These are phyloP conservation scores for Aspergillus terreus DNA, from an alignment of 2,329 filamentous ascomycete species.

Conservation along the genomic window DNA sequence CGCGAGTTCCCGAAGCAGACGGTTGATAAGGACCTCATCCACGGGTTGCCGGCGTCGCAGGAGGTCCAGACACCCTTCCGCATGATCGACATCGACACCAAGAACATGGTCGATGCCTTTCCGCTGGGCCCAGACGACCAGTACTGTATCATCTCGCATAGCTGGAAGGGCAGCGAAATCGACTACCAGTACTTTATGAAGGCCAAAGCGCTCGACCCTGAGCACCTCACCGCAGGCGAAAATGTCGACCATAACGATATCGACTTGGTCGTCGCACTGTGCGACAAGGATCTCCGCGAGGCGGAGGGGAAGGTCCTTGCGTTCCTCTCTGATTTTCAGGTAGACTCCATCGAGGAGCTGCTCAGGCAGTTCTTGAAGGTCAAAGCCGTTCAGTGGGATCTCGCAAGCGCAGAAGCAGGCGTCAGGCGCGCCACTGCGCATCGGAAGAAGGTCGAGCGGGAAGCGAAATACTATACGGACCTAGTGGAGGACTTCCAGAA, in stretches of 20 bases:
- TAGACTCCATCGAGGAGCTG: neutral
- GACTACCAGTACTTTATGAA: constrained; percentile 24
- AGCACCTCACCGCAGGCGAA: neutral
- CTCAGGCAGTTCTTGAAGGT: neutral
- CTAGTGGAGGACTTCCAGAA: neutral
- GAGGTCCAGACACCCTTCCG: constrained; percentile 18
- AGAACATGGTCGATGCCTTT: constrained; percentile 24
- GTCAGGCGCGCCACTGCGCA: neutral
- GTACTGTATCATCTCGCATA: constrained; percentile 36
- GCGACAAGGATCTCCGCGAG: neutral
- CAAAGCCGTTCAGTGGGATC: neutral
- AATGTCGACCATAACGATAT: constrained; percentile 1
- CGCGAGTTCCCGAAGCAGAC: neutral
- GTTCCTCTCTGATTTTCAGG: neutral
- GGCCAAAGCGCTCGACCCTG: constrained; percentile 8
- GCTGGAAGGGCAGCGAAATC: constrained; percentile 33
- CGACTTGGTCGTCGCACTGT: neutral
- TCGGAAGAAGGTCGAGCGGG: neutral
- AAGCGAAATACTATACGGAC: neutral
- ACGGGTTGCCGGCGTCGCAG: neutral
- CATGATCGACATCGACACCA: constrained; percentile 35
- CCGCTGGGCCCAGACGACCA: constrained; percentile 23
- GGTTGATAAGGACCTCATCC: neutral
- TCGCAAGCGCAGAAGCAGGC: neutral
- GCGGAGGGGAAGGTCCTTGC: neutral